Evolutionary conservation across 257 asterid genomes (phyloP).

Genomic region (Ophiorrhiza pumila): DNA sequence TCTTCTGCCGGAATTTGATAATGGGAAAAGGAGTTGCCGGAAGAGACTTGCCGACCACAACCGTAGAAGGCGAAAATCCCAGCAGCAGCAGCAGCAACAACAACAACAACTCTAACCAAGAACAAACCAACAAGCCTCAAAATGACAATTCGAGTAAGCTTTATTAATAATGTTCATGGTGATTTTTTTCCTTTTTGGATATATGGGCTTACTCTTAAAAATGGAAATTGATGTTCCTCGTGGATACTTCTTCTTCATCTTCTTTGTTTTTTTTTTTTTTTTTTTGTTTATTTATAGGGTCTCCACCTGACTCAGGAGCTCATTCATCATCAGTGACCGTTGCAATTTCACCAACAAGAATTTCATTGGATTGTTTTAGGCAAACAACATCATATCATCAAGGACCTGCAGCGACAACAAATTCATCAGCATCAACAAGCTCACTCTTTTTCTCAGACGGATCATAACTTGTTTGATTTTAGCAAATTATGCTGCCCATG

Average conservation of each 20-base stretch:
- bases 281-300: conserved; percentile 32
- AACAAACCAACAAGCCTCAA: conserved; percentile 41
- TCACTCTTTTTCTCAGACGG: conserved; percentile 43
- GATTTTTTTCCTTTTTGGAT: too few species aligned
- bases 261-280: not conserved
- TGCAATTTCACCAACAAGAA: conserved; percentile 77
- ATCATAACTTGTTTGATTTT: conserved; percentile 15
- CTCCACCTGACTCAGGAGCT: conserved; percentile 76
- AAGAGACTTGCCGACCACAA: conserved; percentile 94
- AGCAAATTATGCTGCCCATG: not conserved
- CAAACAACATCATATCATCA: conserved; percentile 45
- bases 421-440: conserved; percentile 52
- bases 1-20: conserved; percentile 80
- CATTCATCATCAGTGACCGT: conserved; percentile 69
- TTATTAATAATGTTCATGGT: too few species aligned
- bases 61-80: conserved; percentile 79
- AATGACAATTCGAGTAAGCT: conserved; percentile 24
- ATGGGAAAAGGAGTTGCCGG: conserved; percentile 96
- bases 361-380: conserved; percentile 66
- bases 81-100: conserved; percentile 54
- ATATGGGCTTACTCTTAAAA: not conserved
- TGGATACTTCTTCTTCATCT: not conserved
- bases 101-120: conserved; percentile 51
- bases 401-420: conserved; percentile 16
- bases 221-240: not conserved